Evolutionary conservation across 139 green algal genomes (phyloP).

Genomic region (Nannochloris sp.): DNA sequence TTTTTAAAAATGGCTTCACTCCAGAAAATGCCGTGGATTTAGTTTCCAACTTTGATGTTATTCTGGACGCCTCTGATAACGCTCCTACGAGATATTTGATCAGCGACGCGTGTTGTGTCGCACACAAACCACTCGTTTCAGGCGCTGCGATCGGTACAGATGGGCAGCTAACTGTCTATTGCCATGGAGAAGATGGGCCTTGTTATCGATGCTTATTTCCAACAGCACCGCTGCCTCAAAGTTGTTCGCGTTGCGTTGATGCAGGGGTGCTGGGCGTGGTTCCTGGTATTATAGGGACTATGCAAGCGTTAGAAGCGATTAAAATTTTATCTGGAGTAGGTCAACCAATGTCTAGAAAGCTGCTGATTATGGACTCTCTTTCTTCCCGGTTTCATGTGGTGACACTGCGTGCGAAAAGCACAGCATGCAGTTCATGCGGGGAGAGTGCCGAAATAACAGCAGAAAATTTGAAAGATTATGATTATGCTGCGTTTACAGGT

Average conservation of each 20-base stretch:
- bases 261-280: slow-evolving; percentile 85
- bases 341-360: slow-evolving; percentile 36
- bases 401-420: slow-evolving; percentile 51
- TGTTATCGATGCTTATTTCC: slow-evolving; percentile 92
- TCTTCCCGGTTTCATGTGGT: slow-evolving; percentile 57
- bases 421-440: slow-evolving; percentile 62
- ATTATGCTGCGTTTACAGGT: slow-evolving; percentile 78
- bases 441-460: slow-evolving; percentile 35
- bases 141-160: slow-evolving; percentile 86
- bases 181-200: slow-evolving; percentile 50
- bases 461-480: slow-evolving; percentile 43
- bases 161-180: slow-evolving; percentile 92
- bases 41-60: slow-evolving; percentile 70
- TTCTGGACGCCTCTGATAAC: slow-evolving; percentile 94
- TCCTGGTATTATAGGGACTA: slow-evolving; percentile 82
- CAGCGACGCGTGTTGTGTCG: slow-evolving; percentile 74
- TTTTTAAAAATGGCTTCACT: slow-evolving; percentile 51
- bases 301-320: slow-evolving; percentile 91
- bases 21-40: slow-evolving; percentile 65
- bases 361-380: slow-evolving; percentile 72
- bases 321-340: slow-evolving; percentile 76
- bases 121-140: slow-evolving; percentile 69
- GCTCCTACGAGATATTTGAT: slow-evolving; percentile 86
- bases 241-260: slow-evolving; percentile 83
- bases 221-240: slow-evolving; percentile 53